Evolutionary conservation across 2,329 filamentous ascomycete genomes (phyloP).

Genomic region (Verticillium klebahnii): DNA sequence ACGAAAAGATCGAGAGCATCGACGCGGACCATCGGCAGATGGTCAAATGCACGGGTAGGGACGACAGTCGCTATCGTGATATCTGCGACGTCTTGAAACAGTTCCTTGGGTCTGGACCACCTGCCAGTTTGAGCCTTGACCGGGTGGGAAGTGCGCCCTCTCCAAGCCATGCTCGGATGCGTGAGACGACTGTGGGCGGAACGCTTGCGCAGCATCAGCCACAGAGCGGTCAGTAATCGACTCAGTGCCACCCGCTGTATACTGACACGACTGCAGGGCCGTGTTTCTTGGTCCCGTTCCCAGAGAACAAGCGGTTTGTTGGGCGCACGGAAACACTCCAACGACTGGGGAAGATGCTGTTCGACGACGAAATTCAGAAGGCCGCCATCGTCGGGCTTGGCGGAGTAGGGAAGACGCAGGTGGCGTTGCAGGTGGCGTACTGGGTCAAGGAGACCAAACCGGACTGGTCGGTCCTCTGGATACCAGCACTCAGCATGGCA

Average conservation of each 20-base stretch:
- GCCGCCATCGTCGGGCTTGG: background rate
- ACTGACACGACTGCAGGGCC: background rate
- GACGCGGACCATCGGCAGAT: background rate
- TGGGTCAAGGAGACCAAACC: background rate
- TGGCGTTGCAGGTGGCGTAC: slow-evolving; percentile 18
- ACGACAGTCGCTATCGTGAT: background rate
- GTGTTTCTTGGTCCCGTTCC: no score
- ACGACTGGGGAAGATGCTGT: slow-evolving; percentile 4
- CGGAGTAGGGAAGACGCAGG: slow-evolving; percentile 7
- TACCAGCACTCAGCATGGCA: background rate
- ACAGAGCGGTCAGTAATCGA: no score
- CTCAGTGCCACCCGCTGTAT: no score
- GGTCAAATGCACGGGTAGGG: background rate
- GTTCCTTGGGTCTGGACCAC: background rate
- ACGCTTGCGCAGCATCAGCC: no score
- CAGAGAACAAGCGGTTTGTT: no score
- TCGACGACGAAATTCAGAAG: slow-evolving; percentile 18
- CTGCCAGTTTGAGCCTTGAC: no score
- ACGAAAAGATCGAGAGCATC: background rate
- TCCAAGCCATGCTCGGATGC: no score
- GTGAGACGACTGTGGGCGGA: no score
- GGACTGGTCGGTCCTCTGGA: background rate
- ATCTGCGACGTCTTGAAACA: background rate
- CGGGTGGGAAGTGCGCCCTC: no score
- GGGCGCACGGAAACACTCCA: slow-evolving; percentile 2